Evolutionary conservation across 2,329 filamentous ascomycete species (phyloP).

Genomic region (Xylariaceae sp.): DNA sequence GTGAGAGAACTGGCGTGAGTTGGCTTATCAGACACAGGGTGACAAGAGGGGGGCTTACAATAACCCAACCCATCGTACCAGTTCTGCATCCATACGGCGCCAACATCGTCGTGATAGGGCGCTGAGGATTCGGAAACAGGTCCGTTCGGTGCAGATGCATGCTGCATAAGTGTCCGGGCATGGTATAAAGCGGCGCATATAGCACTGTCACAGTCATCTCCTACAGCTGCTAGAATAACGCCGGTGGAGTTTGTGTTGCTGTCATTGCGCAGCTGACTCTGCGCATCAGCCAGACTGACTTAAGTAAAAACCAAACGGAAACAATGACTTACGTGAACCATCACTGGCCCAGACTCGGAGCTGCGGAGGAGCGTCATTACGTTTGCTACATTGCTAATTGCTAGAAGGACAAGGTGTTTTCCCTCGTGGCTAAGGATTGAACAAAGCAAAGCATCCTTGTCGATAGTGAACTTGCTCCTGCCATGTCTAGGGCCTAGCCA

Average conservation of each 20-base stretch:
- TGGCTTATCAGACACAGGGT: not conserved
- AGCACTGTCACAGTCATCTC: conserved; percentile 67
- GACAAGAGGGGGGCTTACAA: conserved; percentile 44
- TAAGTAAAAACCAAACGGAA: not conserved
- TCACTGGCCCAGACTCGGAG: conserved; percentile 58
- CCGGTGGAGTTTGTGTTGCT: conserved; percentile 48
- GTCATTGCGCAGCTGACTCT: conserved; percentile 60
- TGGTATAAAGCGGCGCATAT: conserved; percentile 82
- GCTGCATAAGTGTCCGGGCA: conserved; percentile 56
- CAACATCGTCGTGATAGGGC: conserved; percentile 43
- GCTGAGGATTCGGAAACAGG: conserved; percentile 42
- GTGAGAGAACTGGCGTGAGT: conserved; percentile 5
- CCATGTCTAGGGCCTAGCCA: conserved; percentile 92
- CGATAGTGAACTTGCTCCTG: conserved; percentile 56
- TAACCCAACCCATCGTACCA: conserved; percentile 94
- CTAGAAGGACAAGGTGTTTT: conserved; percentile 70
- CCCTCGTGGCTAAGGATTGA: conserved; percentile 72
- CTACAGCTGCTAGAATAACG: conserved; percentile 64
- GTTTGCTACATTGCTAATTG: conserved; percentile 67
- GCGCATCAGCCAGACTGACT: conserved; percentile 4
- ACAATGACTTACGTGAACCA: conserved; percentile 53
- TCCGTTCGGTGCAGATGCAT: conserved; percentile 37
- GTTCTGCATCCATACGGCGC: conserved; percentile 67
- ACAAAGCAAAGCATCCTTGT: conserved; percentile 72
- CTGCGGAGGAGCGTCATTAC: conserved; percentile 65